Percentiles rank a stretch among this genome's conserved stretches.
These are phyloP conservation scores for Panicum virgatum DNA, from an alignment of 202 grass and related monocot species.

Conservation along the genomic window DNA sequence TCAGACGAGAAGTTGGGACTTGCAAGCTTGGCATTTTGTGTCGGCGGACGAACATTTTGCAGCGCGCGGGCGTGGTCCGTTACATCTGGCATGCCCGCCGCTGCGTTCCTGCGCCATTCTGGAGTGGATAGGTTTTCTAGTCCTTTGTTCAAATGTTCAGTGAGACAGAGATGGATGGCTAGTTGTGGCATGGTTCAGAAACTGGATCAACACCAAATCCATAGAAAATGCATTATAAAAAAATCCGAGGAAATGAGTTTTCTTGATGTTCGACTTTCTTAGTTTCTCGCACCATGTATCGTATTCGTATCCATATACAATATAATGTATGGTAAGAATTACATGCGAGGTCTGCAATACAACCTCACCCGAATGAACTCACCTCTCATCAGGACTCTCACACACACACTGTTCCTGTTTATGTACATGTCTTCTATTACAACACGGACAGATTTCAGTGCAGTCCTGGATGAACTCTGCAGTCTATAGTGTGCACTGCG, in stretches of 20 bases:
- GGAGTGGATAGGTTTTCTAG: neutral
- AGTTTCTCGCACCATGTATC: neutral
- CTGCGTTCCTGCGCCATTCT: neutral
- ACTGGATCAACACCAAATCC: neutral
- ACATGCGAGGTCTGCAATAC: constrained; percentile 20
- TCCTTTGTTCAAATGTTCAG: neutral
- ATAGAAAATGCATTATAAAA: neutral
- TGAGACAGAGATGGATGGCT: neutral
- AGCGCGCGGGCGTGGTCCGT: neutral
- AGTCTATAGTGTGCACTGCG: neutral
- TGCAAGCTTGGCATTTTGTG: neutral
- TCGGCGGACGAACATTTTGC: neutral
- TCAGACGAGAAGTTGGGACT: neutral
- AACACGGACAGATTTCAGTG: neutral
- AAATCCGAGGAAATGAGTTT: neutral
- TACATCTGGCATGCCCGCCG: constrained; percentile 17
- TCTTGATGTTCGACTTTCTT: neutral
- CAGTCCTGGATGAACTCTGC: neutral
- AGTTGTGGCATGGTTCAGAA: neutral
- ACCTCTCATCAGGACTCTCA: neutral
- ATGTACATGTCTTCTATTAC: constrained; percentile 15
- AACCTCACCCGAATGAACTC: neutral
- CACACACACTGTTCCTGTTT: neutral
- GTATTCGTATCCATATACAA: neutral
- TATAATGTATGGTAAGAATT: constrained; percentile 17